These are phyloP conservation scores for Backusella tarrabulga DNA, from an alignment of 192 early-diverging fungal genomes.

Conservation along the genomic window DNA sequence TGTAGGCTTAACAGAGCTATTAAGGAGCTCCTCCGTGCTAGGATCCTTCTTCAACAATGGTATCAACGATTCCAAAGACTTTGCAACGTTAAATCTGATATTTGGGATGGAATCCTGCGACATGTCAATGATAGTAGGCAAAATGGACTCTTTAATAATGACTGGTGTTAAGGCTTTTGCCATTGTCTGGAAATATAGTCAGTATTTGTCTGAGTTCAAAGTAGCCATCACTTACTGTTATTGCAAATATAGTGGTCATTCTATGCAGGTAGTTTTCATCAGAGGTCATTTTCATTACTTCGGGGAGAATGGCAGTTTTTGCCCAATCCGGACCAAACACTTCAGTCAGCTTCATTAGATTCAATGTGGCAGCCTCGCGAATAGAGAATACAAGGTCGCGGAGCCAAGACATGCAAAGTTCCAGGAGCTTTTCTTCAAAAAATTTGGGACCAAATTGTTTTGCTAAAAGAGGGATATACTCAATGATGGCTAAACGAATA, in stretches of 20 bases:
- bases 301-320: conserved; percentile 89
- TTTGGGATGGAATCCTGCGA: conserved; percentile 96
- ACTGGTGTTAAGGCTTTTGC: conserved; percentile 83
- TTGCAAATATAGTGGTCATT: conserved; percentile 97
- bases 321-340: conserved; percentile 99
- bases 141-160: conserved; percentile 83
- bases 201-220: neutral
- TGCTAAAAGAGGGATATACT: conserved; percentile 97
- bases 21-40: conserved; percentile 59
- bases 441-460: conserved; percentile 93
- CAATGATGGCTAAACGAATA: conserved; percentile 97
- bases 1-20: conserved; percentile 74
- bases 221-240: conserved; percentile 61
- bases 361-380: conserved; percentile 93
- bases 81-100: conserved; percentile 99
- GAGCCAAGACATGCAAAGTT: conserved; percentile 98
- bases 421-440: conserved; percentile 95
- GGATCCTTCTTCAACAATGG: conserved; percentile 68
- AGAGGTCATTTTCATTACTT: conserved; percentile 85
- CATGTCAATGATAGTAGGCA: conserved; percentile 85
- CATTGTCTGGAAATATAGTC: conserved; percentile 61
- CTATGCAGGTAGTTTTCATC: conserved; percentile 94
- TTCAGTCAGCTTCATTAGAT: conserved; percentile 94
- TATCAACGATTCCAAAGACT: conserved; percentile 84
- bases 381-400: conserved; percentile 96